phyloP scores from a whole-genome alignment of 148 eudicot genomes.

The Linanthus parryae region DNA sequence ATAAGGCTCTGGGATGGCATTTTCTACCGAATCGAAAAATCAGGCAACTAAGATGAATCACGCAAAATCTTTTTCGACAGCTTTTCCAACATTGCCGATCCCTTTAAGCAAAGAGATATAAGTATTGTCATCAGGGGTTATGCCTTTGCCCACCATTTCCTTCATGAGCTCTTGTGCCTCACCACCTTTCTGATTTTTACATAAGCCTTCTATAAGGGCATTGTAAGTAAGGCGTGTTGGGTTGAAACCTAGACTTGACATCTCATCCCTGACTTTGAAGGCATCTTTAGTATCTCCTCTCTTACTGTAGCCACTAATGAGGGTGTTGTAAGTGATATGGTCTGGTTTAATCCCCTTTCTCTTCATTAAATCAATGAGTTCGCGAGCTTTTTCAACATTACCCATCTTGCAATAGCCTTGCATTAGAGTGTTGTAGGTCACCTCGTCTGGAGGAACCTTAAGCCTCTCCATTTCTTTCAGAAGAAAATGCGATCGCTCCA shows the following conservation, averaged over 20 bases:
- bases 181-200: slow-evolving; percentile 53
- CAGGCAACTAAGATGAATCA: too few species aligned
- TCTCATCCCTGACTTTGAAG: slow-evolving; percentile 58
- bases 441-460: slow-evolving; percentile 56
- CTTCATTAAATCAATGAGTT: slow-evolving; percentile 62
- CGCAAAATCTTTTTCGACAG: slow-evolving; percentile 9
- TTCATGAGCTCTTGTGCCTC: slow-evolving; percentile 53
- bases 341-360: slow-evolving; percentile 62
- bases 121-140: slow-evolving; percentile 58
- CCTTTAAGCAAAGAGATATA: slow-evolving; percentile 56
- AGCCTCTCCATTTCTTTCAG: slow-evolving; percentile 50
- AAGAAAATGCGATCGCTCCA: slow-evolving; percentile 37
- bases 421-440: slow-evolving; percentile 73
- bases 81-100: slow-evolving; percentile 27
- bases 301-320: slow-evolving; percentile 70
- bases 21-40: too few species aligned
- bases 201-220: slow-evolving; percentile 66
- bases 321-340: slow-evolving; percentile 60
- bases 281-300: slow-evolving; percentile 70
- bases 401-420: slow-evolving; percentile 58
- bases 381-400: slow-evolving; percentile 63
- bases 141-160: slow-evolving; percentile 66
- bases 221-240: slow-evolving; percentile 71
- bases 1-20: too few species aligned
- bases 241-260: slow-evolving; percentile 55